Evolutionary conservation across 768 basidiomycete species (phyloP).

Genomic region (Lyophyllum atratum): DNA sequence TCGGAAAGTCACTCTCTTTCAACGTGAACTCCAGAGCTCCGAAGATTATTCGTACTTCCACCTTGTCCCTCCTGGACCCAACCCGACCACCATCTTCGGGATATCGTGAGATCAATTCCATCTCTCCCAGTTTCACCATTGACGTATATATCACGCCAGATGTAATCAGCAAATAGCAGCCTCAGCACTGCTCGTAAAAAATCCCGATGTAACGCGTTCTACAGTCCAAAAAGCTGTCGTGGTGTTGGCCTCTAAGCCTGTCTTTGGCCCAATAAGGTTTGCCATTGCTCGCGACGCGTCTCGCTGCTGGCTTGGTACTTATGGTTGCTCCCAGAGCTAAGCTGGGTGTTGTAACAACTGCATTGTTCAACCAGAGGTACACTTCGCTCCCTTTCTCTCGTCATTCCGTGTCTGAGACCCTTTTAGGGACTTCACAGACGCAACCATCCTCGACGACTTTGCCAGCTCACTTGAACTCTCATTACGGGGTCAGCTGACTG

Average conservation of each 20-base stretch:
- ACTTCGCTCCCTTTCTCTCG: not conserved
- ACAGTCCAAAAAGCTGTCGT: constrained; percentile 99
- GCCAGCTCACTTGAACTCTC: constrained; percentile 74
- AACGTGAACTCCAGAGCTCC: constrained; percentile 50
- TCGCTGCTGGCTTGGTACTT: not conserved
- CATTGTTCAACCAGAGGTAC: constrained; percentile 84
- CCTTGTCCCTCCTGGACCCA: constrained; percentile 70
- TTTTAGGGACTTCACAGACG: constrained; percentile 81
- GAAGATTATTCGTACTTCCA: constrained; percentile 99
- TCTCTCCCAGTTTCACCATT: not conserved
- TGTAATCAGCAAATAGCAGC: constrained; percentile 95
- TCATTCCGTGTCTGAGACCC: not conserved
- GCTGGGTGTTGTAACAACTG: constrained; percentile 90
- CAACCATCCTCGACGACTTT: constrained; percentile 88
- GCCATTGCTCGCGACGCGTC: not conserved
- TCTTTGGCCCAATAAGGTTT: constrained; percentile 92
- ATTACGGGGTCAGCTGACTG: constrained; percentile 79
- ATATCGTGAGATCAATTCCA: constrained; percentile 72
- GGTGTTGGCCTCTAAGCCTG: constrained; percentile 85
- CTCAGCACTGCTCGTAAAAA: constrained; percentile 72
- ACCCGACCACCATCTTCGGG: constrained; percentile 86
- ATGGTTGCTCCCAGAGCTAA: constrained; percentile 61
- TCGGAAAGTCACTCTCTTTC: not conserved
- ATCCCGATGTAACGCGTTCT: constrained; percentile 87
- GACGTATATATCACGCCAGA: constrained; percentile 36